phyloP scores from a whole-genome alignment of 2,329 filamentous ascomycete genomes.

The Colletotrichum sp. region DNA sequence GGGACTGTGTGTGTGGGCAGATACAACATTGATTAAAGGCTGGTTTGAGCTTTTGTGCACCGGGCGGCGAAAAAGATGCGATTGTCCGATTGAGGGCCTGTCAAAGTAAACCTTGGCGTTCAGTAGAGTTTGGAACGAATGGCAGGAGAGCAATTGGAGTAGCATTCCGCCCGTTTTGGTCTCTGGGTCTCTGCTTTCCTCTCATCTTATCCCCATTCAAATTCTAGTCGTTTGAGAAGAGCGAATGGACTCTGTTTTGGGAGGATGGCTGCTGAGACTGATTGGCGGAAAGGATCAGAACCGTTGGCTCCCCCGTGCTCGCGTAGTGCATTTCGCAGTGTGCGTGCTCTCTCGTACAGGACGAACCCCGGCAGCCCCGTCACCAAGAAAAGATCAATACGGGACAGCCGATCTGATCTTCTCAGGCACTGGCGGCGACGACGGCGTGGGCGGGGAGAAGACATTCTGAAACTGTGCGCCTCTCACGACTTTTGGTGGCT shows the following conservation, averaged over 20 bases:
- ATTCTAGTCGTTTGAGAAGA: background rate
- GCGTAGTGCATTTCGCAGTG: background rate
- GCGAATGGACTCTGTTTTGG: background rate
- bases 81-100: background rate
- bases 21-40: background rate
- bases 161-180: background rate
- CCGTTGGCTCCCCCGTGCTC: background rate
- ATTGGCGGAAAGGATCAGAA: background rate
- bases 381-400: conserved; percentile 11
- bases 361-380: background rate
- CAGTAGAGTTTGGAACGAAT: background rate
- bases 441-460: background rate
- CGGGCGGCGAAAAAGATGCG: background rate
- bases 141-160: background rate
- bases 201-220: background rate
- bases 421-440: background rate
- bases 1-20: background rate
- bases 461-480: conserved; percentile 3
- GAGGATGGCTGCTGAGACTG: background rate
- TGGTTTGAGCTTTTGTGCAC: conserved; percentile 1
- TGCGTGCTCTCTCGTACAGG: background rate
- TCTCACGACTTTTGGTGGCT: background rate
- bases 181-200: background rate
- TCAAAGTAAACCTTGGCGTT: background rate
- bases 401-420: background rate